phyloP scores from a whole-genome alignment of 2,329 filamentous ascomycete species.

The Leptographium flavum region DNA sequence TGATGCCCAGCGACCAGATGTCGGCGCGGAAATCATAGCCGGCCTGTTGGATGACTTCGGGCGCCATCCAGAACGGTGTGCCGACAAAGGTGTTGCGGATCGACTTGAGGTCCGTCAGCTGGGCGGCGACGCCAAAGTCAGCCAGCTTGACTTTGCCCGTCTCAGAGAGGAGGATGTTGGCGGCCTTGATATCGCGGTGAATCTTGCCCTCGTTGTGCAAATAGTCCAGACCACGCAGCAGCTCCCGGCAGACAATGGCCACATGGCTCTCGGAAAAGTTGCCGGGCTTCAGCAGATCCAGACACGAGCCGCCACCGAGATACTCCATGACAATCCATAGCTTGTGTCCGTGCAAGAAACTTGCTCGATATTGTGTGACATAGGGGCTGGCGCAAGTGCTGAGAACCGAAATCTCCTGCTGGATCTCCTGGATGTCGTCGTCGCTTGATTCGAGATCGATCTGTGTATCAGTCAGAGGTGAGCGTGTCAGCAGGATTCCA shows the following conservation, averaged over 20 bases:
- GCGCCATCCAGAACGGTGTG: constrained; percentile 95
- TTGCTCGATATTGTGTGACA: constrained; percentile 92
- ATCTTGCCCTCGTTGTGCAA: constrained; percentile 90
- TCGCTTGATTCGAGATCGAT: constrained; percentile 98
- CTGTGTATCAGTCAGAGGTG: constrained; percentile 28
- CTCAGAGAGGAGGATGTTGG: constrained; percentile 87
- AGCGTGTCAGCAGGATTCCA: background rate
- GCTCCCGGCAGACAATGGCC: constrained; percentile 83
- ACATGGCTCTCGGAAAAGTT: constrained; percentile 82
- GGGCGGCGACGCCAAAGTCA: constrained; percentile 93
- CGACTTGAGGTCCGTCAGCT: constrained; percentile 94
- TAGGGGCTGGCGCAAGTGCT: constrained; percentile 89
- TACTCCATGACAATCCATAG: constrained; percentile 99
- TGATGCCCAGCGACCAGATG: constrained; percentile 87
- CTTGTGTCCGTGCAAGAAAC: constrained; percentile 90
- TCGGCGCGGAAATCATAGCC: constrained; percentile 78
- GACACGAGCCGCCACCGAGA: constrained; percentile 83
- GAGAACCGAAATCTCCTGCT: constrained; percentile 89
- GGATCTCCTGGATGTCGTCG: constrained; percentile 96
- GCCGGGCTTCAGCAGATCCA: constrained; percentile 86
- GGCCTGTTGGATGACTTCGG: constrained; percentile 83
- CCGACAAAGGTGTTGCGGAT: constrained; percentile 96
- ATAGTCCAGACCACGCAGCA: constrained; percentile 82
- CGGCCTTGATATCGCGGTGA: constrained; percentile 91
- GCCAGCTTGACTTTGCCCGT: constrained; percentile 86